Conservation (phyloP, 2,329 filamentous ascomycete genomes). For the Aulographum hederae region DNA sequence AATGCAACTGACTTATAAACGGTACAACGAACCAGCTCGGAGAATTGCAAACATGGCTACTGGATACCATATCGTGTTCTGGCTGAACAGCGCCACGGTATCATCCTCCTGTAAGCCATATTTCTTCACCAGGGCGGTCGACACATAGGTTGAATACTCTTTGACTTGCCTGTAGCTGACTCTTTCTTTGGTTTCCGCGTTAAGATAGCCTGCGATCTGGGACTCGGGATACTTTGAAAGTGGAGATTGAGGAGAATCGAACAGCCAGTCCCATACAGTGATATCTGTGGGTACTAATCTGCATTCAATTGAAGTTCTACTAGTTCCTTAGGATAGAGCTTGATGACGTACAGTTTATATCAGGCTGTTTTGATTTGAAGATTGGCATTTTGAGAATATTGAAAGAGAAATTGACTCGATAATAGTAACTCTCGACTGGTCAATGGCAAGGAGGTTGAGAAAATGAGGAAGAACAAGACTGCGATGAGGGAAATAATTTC, state of each 20-base stretch:
- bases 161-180: constrained; percentile 41
- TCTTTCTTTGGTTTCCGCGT: constrained; percentile 39
- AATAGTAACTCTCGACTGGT: no score
- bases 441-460: no score
- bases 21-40: constrained; percentile 24
- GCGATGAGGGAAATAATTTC: no score
- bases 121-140: constrained; percentile 37
- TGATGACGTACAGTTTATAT: constrained; percentile 18
- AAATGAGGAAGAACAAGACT: no score
- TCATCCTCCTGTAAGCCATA: constrained; percentile 36
- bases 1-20: background rate
- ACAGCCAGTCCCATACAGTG: constrained; percentile 44
- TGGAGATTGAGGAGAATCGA: constrained; percentile 36
- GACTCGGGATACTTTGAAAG: constrained; percentile 19
- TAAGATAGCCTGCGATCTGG: constrained; percentile 33
- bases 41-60: constrained; percentile 41
- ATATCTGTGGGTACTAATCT: constrained; percentile 31
- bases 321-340: constrained; percentile 1
- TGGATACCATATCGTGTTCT: constrained; percentile 50
- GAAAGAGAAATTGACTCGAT: no score
- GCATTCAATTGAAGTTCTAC: constrained; percentile 3
- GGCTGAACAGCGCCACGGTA: constrained; percentile 41
- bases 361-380: constrained; percentile 24
- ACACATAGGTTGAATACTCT: constrained; percentile 36
- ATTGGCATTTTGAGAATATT: constrained; percentile 18